Conservation (phyloP, 2,329 filamentous ascomycete species). For the Parascedosporium putredinis region DNA sequence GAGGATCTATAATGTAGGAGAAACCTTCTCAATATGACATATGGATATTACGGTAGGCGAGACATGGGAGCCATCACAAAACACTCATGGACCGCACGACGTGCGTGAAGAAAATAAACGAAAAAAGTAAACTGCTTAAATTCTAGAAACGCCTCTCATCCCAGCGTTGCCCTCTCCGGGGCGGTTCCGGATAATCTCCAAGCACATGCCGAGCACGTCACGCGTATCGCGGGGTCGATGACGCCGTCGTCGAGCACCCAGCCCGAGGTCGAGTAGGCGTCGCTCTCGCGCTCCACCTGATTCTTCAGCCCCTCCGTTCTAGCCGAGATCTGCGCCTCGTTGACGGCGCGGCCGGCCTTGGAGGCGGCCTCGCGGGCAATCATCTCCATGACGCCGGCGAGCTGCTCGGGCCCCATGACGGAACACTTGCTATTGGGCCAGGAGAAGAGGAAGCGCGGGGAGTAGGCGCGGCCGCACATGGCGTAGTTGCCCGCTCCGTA, state of each 20-base stretch:
- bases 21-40: too few species aligned
- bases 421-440: constrained; percentile 28
- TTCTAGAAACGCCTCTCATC: constrained; percentile 8
- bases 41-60: too few species aligned
- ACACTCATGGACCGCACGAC: too few species aligned
- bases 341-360: constrained; percentile 1
- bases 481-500: constrained; percentile 27
- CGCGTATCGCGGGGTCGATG: constrained; percentile 8
- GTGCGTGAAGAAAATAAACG: too few species aligned
- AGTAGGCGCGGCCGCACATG: constrained; percentile 21
- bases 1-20: too few species aligned
- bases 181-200: constrained; percentile 5
- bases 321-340: neutral
- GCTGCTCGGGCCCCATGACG: constrained; percentile 28
- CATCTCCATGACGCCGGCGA: constrained; percentile 18
- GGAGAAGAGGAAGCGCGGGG: constrained; percentile 28
- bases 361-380: constrained; percentile 6
- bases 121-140: too few species aligned
- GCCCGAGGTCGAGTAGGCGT: constrained; percentile 7
- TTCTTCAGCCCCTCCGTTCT: constrained; percentile 6
- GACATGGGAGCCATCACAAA: too few species aligned
- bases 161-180: constrained; percentile 1
- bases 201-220: constrained; percentile 8
- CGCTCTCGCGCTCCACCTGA: constrained; percentile 8
- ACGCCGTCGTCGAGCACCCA: constrained; percentile 8